A percentile compares a stretch with the other conserved stretches of the same genome.
Conservation (phyloP, 805 yeast genomes). For the Yarrowia phangngaensis region DNA sequence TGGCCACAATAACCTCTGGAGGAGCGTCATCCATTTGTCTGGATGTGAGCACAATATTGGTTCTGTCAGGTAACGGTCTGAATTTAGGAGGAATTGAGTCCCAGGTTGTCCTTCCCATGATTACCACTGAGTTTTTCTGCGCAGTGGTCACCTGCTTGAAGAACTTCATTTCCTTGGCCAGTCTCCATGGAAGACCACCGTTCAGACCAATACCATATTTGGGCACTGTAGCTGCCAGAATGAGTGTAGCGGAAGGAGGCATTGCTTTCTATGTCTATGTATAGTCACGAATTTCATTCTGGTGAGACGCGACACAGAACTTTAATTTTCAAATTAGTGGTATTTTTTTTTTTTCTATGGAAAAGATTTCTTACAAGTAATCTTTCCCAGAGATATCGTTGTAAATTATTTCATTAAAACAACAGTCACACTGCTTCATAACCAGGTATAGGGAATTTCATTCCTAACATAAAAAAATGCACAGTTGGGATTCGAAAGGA, state of each 20-base stretch:
- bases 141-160: constrained; percentile 67
- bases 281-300: too few relatives aligned
- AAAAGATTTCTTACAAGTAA: too few relatives aligned
- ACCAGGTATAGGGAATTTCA: too few relatives aligned
- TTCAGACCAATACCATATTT: constrained; percentile 77
- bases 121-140: constrained; percentile 46
- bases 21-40: constrained; percentile 39
- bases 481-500: too few relatives aligned
- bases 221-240: constrained; percentile 85
- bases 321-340: background rate
- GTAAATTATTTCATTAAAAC: too few relatives aligned
- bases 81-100: constrained; percentile 82
- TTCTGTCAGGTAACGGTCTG: constrained; percentile 72
- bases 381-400: too few relatives aligned
- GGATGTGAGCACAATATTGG: constrained; percentile 67
- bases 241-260: constrained; percentile 48
- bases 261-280: background rate
- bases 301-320: too few relatives aligned
- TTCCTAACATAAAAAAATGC: too few relatives aligned
- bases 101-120: constrained; percentile 97
- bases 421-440: too few relatives aligned
- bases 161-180: constrained; percentile 78
- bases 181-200: constrained; percentile 84
- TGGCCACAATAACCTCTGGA: constrained; percentile 39
- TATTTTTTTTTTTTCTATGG: background rate